phyloP scores from a whole-genome alignment of 2,329 filamentous ascomycete species.

The Alternaria dauci region DNA sequence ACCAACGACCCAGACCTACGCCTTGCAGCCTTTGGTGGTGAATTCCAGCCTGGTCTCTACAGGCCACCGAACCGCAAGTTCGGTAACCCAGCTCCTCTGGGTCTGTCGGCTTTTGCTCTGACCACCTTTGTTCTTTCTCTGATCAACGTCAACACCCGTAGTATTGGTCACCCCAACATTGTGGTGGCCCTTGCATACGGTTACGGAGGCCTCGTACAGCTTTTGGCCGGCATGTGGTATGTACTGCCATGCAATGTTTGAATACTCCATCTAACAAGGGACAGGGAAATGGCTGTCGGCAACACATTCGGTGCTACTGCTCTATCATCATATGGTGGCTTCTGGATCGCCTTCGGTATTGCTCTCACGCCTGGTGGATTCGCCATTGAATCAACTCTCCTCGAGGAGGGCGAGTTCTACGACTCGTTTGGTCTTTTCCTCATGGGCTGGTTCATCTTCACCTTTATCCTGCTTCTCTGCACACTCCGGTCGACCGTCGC shows the following conservation, averaged over 20 bases:
- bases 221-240: conserved; percentile 64
- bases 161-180: conserved; percentile 55
- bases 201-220: conserved; percentile 61
- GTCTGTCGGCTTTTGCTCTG: conserved; percentile 69
- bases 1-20: conserved; percentile 58
- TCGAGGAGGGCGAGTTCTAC: conserved; percentile 53
- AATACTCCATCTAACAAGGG: conserved; percentile 7
- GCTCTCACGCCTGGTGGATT: conserved; percentile 64
- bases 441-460: conserved; percentile 69
- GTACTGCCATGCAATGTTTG: conserved; percentile 32
- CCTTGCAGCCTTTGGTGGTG: conserved; percentile 60
- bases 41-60: conserved; percentile 63
- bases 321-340: conserved; percentile 68
- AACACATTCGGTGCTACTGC: conserved; percentile 71
- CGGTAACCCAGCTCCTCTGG: conserved; percentile 68
- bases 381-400: conserved; percentile 51
- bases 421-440: conserved; percentile 66
- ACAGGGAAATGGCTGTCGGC: conserved; percentile 64
- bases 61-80: conserved; percentile 56
- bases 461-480: conserved; percentile 63
- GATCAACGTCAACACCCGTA: conserved; percentile 58
- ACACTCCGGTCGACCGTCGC: conserved; percentile 67
- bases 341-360: conserved; percentile 69
- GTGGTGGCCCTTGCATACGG: conserved; percentile 60
- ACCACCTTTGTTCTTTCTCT: conserved; percentile 68